These are phyloP conservation scores for Aspergillus baeticus DNA, from an alignment of 495 filamentous ascomycete species.

Conservation along the genomic window DNA sequence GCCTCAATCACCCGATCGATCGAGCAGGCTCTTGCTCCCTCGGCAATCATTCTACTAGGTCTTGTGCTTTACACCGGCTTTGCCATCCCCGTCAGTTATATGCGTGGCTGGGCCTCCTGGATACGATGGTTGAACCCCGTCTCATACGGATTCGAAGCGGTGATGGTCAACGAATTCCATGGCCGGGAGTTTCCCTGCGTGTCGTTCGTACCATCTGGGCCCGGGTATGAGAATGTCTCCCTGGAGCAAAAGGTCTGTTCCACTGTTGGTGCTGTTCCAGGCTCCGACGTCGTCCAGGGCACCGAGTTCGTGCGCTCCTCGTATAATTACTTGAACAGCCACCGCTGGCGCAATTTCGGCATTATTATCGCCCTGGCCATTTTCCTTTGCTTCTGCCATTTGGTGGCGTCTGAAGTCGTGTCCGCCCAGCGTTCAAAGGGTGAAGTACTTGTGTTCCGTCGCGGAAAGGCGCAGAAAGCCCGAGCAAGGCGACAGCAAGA, in stretches of 20 bases:
- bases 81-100: slow-evolving; percentile 29
- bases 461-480: slow-evolving; percentile 20
- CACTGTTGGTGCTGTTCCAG: slow-evolving; percentile 46
- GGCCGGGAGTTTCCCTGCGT: slow-evolving; percentile 52
- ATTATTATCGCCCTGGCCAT: slow-evolving; percentile 71
- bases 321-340: slow-evolving; percentile 58
- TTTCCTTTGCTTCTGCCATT: slow-evolving; percentile 3
- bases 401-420: background rate
- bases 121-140: slow-evolving; percentile 70
- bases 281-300: slow-evolving; percentile 51
- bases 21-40: slow-evolving; percentile 51
- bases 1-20: slow-evolving; percentile 48
- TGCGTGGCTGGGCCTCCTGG: slow-evolving; percentile 41
- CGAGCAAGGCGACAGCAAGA: slow-evolving; percentile 23
- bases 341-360: slow-evolving; percentile 76
- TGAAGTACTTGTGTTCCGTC: slow-evolving; percentile 53
- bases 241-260: slow-evolving; percentile 35
- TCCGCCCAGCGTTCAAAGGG: slow-evolving; percentile 37
- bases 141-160: slow-evolving; percentile 32
- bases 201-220: slow-evolving; percentile 54
- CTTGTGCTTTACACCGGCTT: slow-evolving; percentile 39
- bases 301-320: slow-evolving; percentile 59
- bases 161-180: slow-evolving; percentile 55
- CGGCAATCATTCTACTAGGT: slow-evolving; percentile 49
- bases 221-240: slow-evolving; percentile 23